These are phyloP conservation scores for sunflower (Helianthus annuus) DNA, from an alignment of 129 eudicot species.

Conservation along the genomic window DNA sequence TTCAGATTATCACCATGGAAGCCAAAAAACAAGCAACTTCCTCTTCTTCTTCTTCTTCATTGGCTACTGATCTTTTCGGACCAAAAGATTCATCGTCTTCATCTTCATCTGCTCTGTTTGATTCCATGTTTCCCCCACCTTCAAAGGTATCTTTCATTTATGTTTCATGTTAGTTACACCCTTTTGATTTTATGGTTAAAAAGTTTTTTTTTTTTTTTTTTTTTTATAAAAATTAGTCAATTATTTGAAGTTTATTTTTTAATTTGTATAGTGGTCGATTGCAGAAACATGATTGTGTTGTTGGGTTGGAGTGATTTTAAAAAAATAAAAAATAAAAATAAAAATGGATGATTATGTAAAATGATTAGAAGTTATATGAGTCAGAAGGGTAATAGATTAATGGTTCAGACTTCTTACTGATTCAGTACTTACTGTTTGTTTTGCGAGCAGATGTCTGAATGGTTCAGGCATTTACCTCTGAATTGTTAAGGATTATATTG, in stretches of 20 bases:
- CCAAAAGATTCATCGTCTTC: slow-evolving; percentile 48
- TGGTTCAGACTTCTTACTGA: slow-evolving; percentile 7
- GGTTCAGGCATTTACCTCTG: no score
- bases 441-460: no score
- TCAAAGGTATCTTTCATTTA: slow-evolving; percentile 42
- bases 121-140: slow-evolving; percentile 59
- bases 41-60: slow-evolving; percentile 44
- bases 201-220: no score
- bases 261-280: no score
- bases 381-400: neutral
- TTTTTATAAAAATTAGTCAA: no score
- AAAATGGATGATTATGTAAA: neutral
- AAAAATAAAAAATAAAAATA: neutral
- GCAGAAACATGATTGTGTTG: neutral
- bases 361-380: neutral
- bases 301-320: no score
- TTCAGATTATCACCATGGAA: slow-evolving; percentile 41
- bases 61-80: slow-evolving; percentile 67
- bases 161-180: neutral
- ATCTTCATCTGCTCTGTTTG: slow-evolving; percentile 53
- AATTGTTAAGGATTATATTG: no score
- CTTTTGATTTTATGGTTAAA: neutral
- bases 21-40: slow-evolving; percentile 32
- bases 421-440: no score
- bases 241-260: no score